Evolutionary conservation across 2,329 filamentous ascomycete species (phyloP).

Genomic region (Aspergillus sp.): DNA sequence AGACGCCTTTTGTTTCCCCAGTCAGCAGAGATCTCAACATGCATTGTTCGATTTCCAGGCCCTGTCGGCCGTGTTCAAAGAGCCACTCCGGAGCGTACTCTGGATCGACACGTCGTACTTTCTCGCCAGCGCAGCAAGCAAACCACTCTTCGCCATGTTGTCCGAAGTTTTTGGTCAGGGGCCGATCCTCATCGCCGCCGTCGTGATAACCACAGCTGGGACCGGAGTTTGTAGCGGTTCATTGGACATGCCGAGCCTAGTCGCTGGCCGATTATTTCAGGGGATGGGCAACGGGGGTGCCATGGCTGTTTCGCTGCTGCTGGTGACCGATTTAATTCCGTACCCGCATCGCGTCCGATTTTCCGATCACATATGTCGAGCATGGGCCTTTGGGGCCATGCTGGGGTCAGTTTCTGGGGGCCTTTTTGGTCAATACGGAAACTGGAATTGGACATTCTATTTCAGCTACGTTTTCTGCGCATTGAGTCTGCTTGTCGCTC

Average conservation of each 20-base stretch:
- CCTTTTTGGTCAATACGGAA: conserved; percentile 24
- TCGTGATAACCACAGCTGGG: conserved; percentile 49
- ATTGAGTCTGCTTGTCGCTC: conserved; percentile 28
- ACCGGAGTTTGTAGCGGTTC: conserved; percentile 46
- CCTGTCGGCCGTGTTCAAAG: conserved; percentile 37
- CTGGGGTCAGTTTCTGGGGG: conserved; percentile 29
- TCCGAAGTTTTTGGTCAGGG: conserved; percentile 48
- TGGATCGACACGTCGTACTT: conserved; percentile 55
- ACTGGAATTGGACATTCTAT: conserved; percentile 32
- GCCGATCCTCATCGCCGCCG: conserved; percentile 42
- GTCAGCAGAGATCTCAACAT: background rate
- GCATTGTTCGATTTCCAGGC: conserved; percentile 17
- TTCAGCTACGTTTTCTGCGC: conserved; percentile 34
- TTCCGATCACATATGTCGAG: conserved; percentile 31
- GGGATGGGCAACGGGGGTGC: conserved; percentile 50
- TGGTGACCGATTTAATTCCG: conserved; percentile 45
- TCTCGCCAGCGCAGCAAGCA: conserved; percentile 32
- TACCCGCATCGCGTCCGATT: conserved; percentile 33
- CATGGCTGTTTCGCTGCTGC: conserved; percentile 42
- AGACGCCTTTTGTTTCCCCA: background rate
- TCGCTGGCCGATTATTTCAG: conserved; percentile 47
- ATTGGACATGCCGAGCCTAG: conserved; percentile 37
- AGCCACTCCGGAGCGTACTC: conserved; percentile 40
- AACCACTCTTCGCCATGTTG: conserved; percentile 31
- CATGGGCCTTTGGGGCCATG: conserved; percentile 33